Percentiles rank a stretch among this genome's conserved stretches.
These are phyloP conservation scores for Paramyrothecium sp. DNA, from an alignment of 2,329 filamentous ascomycete genomes.

Conservation along the genomic window DNA sequence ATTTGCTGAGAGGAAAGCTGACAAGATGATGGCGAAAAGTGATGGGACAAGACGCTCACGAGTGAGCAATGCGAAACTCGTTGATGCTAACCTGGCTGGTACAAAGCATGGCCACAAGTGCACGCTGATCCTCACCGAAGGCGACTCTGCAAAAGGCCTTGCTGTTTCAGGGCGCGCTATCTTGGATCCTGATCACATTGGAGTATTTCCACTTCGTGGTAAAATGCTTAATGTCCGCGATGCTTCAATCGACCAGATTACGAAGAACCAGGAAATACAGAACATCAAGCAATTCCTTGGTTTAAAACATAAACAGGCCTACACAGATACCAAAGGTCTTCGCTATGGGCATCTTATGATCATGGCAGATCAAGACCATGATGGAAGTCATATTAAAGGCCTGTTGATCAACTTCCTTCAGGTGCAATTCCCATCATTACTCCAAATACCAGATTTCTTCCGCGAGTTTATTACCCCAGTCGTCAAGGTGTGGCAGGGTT, in stretches of 20 bases:
- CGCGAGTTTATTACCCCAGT: conserved; percentile 98
- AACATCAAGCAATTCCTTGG: conserved; percentile 99
- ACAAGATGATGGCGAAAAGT: conserved; percentile 91
- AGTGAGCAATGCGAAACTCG: conserved; percentile 96
- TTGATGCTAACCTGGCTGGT: conserved; percentile 95
- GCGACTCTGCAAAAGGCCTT: conserved; percentile 96
- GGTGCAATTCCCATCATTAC: conserved; percentile 88
- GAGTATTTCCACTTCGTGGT: conserved; percentile 94
- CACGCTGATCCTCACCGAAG: conserved; percentile 94
- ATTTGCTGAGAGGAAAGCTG: conserved; percentile 92
- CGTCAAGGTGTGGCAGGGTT: conserved; percentile 95
- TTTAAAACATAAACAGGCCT: conserved; percentile 94
- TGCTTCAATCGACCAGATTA: conserved; percentile 91
- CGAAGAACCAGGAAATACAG: conserved; percentile 95
- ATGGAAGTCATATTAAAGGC: conserved; percentile 98
- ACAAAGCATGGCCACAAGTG: conserved; percentile 88
- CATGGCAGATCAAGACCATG: conserved; percentile 99
- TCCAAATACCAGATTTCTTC: conserved; percentile 88
- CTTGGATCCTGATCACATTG: conserved; percentile 88
- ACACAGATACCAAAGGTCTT: conserved; percentile 83
- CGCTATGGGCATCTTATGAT: conserved; percentile 99
- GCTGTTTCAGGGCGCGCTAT: conserved; percentile 92
- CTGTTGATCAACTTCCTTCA: conserved; percentile 98
- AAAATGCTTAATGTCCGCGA: conserved; percentile 98
- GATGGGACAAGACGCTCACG: conserved; percentile 88